A percentile compares a stretch with the other conserved stretches of the same genome.
These are phyloP conservation scores for Neophaeococcomyces aloes DNA, from an alignment of 2,329 filamentous ascomycete genomes.

Conservation along the genomic window DNA sequence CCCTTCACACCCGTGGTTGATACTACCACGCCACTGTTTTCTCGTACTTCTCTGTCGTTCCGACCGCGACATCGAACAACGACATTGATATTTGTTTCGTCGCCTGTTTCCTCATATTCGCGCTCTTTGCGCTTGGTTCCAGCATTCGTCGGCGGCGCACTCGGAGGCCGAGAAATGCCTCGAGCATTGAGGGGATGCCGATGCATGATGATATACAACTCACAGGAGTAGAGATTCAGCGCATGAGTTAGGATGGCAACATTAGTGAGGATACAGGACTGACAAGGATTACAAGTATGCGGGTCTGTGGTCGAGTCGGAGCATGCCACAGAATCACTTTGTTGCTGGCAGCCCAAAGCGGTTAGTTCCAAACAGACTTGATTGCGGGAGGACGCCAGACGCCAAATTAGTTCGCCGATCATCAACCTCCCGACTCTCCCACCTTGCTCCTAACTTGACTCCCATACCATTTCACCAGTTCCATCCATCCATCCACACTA, in stretches of 20 bases:
- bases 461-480: no score
- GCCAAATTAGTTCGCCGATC: slow-evolving; percentile 7
- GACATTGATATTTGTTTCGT: slow-evolving; percentile 95
- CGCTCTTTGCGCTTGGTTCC: slow-evolving; percentile 76
- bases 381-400: neutral
- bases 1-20: slow-evolving; percentile 80
- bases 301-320: no score
- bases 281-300: no score
- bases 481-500: no score
- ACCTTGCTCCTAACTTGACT: neutral
- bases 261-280: neutral
- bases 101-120: slow-evolving; percentile 63
- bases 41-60: slow-evolving; percentile 81
- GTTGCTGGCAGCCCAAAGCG: slow-evolving; percentile 23
- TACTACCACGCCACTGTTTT: slow-evolving; percentile 91
- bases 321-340: neutral
- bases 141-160: slow-evolving; percentile 37
- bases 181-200: slow-evolving; percentile 6
- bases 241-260: neutral
- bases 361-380: slow-evolving; percentile 10
- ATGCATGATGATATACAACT: neutral
- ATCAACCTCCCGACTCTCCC: slow-evolving; percentile 4
- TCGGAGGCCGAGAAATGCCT: slow-evolving; percentile 30
- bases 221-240: neutral
- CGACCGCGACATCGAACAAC: slow-evolving; percentile 89